These are phyloP conservation scores for Globisporangium ultimum DNA, from an alignment of 352 stramenopile species.

Conservation along the genomic window DNA sequence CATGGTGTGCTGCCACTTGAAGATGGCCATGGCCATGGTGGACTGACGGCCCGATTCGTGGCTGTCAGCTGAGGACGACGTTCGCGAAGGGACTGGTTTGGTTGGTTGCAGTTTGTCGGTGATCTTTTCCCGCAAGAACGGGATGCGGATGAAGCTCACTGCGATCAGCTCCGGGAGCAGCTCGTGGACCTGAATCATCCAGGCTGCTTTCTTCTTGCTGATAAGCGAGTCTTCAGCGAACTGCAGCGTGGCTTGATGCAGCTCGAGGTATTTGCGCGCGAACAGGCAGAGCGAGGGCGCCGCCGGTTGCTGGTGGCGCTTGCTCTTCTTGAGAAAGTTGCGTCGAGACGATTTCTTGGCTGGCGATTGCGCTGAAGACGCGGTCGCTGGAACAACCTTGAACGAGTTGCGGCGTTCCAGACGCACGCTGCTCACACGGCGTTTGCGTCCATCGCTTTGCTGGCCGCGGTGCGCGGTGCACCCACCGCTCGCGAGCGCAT, in stretches of 20 bases:
- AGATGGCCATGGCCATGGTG: conserved; percentile 44
- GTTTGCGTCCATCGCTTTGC: conserved; percentile 16
- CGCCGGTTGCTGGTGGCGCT: conserved; percentile 20
- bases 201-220: conserved; percentile 16
- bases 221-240: conserved; percentile 37
- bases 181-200: conserved; percentile 13
- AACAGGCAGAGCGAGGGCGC: conserved; percentile 40
- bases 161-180: conserved; percentile 41
- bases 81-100: background rate
- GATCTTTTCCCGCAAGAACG: conserved; percentile 47
- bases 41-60: conserved; percentile 8
- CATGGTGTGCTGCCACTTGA: conserved; percentile 51
- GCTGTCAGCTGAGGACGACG: background rate
- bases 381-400: conserved; percentile 9
- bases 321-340: conserved; percentile 18
- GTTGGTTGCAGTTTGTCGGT: conserved; percentile 27
- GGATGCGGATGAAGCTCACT: conserved; percentile 53
- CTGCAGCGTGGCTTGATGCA: conserved; percentile 64
- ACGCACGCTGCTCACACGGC: conserved; percentile 13
- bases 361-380: conserved; percentile 7
- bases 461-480: conserved; percentile 36
- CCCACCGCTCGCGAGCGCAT: conserved; percentile 41
- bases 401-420: conserved; percentile 12
- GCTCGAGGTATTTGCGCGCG: conserved; percentile 46
- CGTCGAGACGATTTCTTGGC: conserved; percentile 11